phyloP scores from a whole-genome alignment of 495 filamentous ascomycete species.

The Penicillium bovifimosum region DNA sequence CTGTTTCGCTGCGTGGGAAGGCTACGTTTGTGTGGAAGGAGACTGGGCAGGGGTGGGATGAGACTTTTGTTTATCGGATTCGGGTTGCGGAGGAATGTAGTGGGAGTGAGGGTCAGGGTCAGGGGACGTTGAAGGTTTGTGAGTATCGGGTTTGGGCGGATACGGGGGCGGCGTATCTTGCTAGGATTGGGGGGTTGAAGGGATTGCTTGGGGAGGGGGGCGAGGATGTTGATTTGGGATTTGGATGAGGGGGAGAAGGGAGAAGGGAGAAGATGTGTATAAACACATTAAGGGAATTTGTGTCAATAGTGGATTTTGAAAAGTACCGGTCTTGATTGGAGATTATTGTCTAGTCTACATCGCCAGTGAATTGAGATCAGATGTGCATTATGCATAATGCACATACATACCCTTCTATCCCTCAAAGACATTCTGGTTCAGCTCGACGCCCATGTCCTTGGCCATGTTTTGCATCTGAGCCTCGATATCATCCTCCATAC shows the following conservation, averaged over 20 bases:
- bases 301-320: background rate
- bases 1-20: constrained; percentile 45
- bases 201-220: background rate
- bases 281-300: too few species aligned
- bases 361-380: background rate
- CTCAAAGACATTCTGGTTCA: constrained; percentile 82
- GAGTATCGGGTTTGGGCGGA: constrained; percentile 61
- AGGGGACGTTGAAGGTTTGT: constrained; percentile 32
- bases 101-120: constrained; percentile 5
- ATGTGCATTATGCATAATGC: background rate
- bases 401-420: constrained; percentile 43
- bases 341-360: background rate
- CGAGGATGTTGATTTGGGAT: constrained; percentile 4
- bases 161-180: constrained; percentile 58
- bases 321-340: background rate
- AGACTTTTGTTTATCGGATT: constrained; percentile 54
- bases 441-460: constrained; percentile 83
- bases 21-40: constrained; percentile 47
- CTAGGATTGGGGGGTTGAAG: constrained; percentile 41
- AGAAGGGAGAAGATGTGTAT: background rate
- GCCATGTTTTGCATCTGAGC: constrained; percentile 78
- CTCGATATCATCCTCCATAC: constrained; percentile 95
- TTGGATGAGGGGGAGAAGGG: background rate
- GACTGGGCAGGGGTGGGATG: constrained; percentile 52
- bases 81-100: constrained; percentile 35